A percentile compares a stretch with the other conserved stretches of the same genome.
phyloP scores from a whole-genome alignment of 2,329 filamentous ascomycete genomes.

The Zymoseptoria brevis region DNA sequence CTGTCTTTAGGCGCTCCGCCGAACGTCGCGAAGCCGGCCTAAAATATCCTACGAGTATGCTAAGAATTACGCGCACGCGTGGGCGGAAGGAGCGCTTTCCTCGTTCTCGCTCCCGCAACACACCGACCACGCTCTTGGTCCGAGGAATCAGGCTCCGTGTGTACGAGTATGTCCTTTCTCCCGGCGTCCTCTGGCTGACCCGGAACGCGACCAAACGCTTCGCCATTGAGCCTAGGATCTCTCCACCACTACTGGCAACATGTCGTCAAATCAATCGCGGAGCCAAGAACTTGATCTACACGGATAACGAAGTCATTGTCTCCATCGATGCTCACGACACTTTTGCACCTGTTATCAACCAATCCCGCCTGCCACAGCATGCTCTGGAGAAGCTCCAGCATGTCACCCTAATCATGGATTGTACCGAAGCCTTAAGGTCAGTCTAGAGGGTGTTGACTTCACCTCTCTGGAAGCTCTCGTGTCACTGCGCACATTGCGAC shows the following conservation, averaged over 20 bases:
- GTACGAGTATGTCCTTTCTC: slow-evolving; percentile 17
- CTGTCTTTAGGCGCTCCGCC: too few relatives aligned
- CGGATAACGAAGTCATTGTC: slow-evolving; percentile 35
- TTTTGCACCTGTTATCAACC: slow-evolving; percentile 19
- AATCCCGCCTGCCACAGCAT: slow-evolving; percentile 16
- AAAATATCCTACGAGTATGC: too few relatives aligned
- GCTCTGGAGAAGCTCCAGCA: slow-evolving; percentile 16
- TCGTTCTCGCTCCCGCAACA: background rate
- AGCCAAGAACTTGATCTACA: slow-evolving; percentile 36
- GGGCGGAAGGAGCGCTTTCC: too few relatives aligned
- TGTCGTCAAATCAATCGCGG: slow-evolving; percentile 34
- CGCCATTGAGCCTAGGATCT: slow-evolving; percentile 22
- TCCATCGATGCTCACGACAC: slow-evolving; percentile 20
- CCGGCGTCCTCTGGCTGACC: slow-evolving; percentile 14
- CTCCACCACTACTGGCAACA: slow-evolving; percentile 33
- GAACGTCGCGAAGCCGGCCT: too few relatives aligned
- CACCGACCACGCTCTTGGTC: too few relatives aligned
- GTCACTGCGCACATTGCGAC: slow-evolving; percentile 2
- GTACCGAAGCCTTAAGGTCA: slow-evolving; percentile 14
- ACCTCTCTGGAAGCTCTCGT: slow-evolving; percentile 9
- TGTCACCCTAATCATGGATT: slow-evolving; percentile 21
- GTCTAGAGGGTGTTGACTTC: slow-evolving; percentile 20
- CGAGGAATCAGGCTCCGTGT: background rate
- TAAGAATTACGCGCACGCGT: too few relatives aligned
- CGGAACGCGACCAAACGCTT: slow-evolving; percentile 12